phyloP scores from a whole-genome alignment of 2,329 filamentous ascomycete genomes.

The Xylaria sp. region DNA sequence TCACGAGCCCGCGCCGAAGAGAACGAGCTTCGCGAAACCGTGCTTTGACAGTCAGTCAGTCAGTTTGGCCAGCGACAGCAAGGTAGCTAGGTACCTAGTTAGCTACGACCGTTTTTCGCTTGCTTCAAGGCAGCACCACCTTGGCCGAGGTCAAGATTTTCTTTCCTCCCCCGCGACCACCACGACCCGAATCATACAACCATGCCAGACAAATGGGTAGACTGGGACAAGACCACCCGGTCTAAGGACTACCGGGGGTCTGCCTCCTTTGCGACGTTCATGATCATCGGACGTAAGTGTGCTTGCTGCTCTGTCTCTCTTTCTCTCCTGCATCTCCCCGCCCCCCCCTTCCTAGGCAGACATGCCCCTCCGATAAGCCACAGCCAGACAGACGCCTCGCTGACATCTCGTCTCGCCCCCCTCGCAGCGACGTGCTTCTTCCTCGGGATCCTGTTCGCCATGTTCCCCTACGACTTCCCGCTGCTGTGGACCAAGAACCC shows the following conservation, averaged over 20 bases:
- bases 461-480: constrained; percentile 93
- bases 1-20: too few species aligned
- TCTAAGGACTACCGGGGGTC: constrained; percentile 62
- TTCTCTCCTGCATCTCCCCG: neutral
- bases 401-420: constrained; percentile 1
- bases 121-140: neutral
- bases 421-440: constrained; percentile 85
- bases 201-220: constrained; percentile 46
- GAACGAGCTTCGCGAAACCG: too few species aligned
- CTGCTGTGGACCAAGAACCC: constrained; percentile 76
- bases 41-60: too few species aligned
- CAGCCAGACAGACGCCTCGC: constrained; percentile 1
- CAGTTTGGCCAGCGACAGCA: too few species aligned
- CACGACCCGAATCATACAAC: constrained; percentile 4
- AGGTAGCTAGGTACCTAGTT: neutral
- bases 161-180: neutral
- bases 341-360: constrained; percentile 12
- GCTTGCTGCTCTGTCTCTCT: constrained; percentile 2
- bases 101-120: neutral
- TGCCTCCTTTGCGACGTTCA: constrained; percentile 88
- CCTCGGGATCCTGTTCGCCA: constrained; percentile 95
- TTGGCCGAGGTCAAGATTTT: too few species aligned
- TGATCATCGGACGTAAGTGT: constrained; percentile 89
- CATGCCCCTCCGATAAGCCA: constrained; percentile 13
- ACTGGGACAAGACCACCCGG: constrained; percentile 60